Conservation (phyloP, 2,329 filamentous ascomycete genomes). For the Cladosporium sp. region DNA sequence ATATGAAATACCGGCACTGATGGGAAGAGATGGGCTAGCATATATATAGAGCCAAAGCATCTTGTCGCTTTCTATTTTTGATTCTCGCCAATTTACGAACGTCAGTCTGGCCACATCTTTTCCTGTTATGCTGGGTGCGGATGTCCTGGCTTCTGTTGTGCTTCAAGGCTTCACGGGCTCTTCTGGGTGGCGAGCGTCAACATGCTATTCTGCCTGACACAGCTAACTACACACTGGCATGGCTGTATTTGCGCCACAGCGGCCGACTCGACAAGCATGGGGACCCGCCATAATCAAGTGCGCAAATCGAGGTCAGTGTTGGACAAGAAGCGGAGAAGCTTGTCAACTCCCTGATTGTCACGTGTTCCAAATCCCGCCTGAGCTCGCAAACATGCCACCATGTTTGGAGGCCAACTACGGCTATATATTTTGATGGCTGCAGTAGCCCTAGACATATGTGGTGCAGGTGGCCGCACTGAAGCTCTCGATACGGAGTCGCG, state of each 20-base stretch:
- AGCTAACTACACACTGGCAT: background rate
- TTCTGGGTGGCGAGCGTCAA: background rate
- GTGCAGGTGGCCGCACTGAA: background rate
- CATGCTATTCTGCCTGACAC: background rate
- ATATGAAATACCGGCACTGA: background rate
- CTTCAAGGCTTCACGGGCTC: background rate
- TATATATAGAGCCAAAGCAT: background rate
- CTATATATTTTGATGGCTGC: background rate
- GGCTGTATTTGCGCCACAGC: too few relatives aligned
- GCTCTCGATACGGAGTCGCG: background rate
- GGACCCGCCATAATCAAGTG: background rate
- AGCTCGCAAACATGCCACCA: background rate
- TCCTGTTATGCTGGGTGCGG: background rate
- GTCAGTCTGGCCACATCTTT: background rate
- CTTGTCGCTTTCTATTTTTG: background rate
- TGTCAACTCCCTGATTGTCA: background rate
- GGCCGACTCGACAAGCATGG: background rate
- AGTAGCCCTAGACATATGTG: background rate
- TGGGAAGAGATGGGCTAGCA: background rate
- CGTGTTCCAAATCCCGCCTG: background rate
- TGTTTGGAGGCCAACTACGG: background rate
- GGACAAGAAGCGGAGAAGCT: background rate
- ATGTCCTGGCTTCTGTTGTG: background rate
- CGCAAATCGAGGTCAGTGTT: background rate
- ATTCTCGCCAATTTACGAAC: background rate